Conservation (phyloP, 2,329 filamentous ascomycete genomes). For the Trichothecium roseum region DNA sequence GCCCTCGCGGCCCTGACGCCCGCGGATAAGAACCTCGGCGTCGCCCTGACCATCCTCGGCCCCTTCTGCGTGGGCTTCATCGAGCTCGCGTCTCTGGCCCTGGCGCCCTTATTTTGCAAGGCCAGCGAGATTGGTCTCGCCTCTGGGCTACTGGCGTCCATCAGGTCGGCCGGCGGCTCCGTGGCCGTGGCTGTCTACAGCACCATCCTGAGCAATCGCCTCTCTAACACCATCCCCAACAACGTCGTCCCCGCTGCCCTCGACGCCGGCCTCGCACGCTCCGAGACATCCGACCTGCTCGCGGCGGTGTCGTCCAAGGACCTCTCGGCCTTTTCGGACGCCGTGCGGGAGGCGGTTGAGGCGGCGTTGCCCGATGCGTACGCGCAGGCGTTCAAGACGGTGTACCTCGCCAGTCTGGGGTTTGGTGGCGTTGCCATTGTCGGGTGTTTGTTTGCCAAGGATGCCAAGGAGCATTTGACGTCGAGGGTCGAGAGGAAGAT, state of each 20-base stretch:
- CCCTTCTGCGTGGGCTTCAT: conserved; percentile 26
- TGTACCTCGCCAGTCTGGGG: conserved; percentile 26
- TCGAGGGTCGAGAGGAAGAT: conserved; percentile 23
- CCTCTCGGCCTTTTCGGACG: conserved; percentile 19
- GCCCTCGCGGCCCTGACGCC: conserved; percentile 22
- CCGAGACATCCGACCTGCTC: conserved; percentile 20
- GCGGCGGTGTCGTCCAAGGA: conserved; percentile 17
- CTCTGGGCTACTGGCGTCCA: conserved; percentile 26
- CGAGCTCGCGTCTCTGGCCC: conserved; percentile 20
- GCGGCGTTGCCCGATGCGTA: conserved; percentile 20
- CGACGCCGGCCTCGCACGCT: conserved; percentile 22
- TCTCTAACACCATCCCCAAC: conserved; percentile 21
- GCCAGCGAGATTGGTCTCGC: conserved; percentile 28
- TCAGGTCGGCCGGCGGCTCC: conserved; percentile 25
- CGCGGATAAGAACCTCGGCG: conserved; percentile 16
- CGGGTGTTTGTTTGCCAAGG: conserved; percentile 21
- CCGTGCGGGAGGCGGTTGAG: conserved; percentile 18
- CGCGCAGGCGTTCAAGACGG: conserved; percentile 26
- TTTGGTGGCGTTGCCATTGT: conserved; percentile 26
- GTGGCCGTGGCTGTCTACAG: conserved; percentile 28
- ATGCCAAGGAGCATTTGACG: conserved; percentile 21
- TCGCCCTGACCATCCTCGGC: conserved; percentile 23
- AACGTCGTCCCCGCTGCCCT: conserved; percentile 22
- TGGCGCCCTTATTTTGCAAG: conserved; percentile 25
- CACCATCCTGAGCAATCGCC: conserved; percentile 25